phyloP scores from a whole-genome alignment of 306 rosid species.

The Castanea sativa region DNA sequence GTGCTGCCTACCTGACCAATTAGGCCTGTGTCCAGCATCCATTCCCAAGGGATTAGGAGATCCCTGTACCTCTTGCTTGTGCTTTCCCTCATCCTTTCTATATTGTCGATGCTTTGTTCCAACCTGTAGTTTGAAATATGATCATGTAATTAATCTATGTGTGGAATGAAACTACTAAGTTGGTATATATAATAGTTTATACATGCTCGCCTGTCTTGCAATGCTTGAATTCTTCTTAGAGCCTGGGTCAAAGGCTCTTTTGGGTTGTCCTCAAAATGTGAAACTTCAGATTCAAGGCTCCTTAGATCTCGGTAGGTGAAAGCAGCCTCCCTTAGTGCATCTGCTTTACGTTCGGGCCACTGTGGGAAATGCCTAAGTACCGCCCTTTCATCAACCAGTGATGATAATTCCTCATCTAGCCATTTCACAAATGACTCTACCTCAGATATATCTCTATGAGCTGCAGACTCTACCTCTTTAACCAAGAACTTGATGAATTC shows the following conservation, averaged over 20 bases:
- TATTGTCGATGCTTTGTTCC: constrained; percentile 62
- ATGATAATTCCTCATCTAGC: constrained; percentile 72
- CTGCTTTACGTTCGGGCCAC: constrained; percentile 94
- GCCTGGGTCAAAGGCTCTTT: constrained; percentile 53
- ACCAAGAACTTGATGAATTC: constrained; percentile 61
- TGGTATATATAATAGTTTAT: constrained; percentile 22
- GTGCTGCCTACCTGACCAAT: constrained; percentile 59
- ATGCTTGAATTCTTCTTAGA: constrained; percentile 65
- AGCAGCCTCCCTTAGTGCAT: constrained; percentile 81
- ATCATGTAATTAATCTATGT: constrained; percentile 1
- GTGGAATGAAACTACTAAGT: not conserved
- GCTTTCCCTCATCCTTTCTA: constrained; percentile 72
- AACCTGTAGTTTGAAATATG: constrained; percentile 46
- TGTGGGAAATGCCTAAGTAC: constrained; percentile 78
- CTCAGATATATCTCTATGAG: constrained; percentile 50
- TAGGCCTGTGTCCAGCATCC: constrained; percentile 79
- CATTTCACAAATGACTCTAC: constrained; percentile 77
- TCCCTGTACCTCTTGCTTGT: constrained; percentile 63
- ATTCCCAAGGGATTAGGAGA: constrained; percentile 83
- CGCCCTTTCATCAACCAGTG: constrained; percentile 81
- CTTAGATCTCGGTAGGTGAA: constrained; percentile 70
- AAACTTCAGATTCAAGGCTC: constrained; percentile 63
- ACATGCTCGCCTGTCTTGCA: constrained; percentile 99
- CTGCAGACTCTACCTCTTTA: constrained; percentile 59
- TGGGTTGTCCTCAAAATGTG: constrained; percentile 56